Evolutionary conservation across 495 filamentous ascomycete genomes (phyloP).

Genomic region (Trichocladium uniseriatum): DNA sequence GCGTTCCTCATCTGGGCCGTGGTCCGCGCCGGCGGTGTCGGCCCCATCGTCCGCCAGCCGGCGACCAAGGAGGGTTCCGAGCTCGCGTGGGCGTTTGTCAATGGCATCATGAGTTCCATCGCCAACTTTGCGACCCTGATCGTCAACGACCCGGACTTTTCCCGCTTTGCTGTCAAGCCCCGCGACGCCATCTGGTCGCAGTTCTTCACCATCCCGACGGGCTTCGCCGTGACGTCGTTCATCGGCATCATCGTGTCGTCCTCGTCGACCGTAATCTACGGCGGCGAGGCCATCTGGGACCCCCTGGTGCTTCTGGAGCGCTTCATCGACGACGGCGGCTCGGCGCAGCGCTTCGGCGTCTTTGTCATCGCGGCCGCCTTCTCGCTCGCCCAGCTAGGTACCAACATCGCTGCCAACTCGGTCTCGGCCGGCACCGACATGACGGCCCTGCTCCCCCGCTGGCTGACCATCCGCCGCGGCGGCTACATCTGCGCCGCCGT

Average conservation of each 20-base stretch:
- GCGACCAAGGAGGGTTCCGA: slow-evolving; percentile 54
- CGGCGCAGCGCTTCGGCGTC: slow-evolving; percentile 73
- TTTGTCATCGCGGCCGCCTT: slow-evolving; percentile 82
- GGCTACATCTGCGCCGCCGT: slow-evolving; percentile 81
- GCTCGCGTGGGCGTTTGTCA: slow-evolving; percentile 73
- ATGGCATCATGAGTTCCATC: slow-evolving; percentile 78
- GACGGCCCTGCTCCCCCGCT: slow-evolving; percentile 82
- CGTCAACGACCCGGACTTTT: slow-evolving; percentile 82
- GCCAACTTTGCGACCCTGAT: slow-evolving; percentile 89
- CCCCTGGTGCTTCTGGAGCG: slow-evolving; percentile 64
- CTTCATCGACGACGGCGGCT: slow-evolving; percentile 67
- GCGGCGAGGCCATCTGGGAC: slow-evolving; percentile 71
- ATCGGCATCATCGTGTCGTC: slow-evolving; percentile 93
- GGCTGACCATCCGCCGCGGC: slow-evolving; percentile 79
- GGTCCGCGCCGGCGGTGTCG: slow-evolving; percentile 71
- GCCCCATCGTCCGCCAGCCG: slow-evolving; percentile 72
- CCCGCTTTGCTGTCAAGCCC: slow-evolving; percentile 75
- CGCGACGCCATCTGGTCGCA: slow-evolving; percentile 84
- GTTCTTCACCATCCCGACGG: slow-evolving; percentile 73
- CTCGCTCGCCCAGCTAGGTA: slow-evolving; percentile 78
- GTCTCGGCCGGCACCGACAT: slow-evolving; percentile 86
- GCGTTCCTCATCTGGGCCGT: slow-evolving; percentile 90
- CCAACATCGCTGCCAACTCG: slow-evolving; percentile 89
- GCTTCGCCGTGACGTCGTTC: slow-evolving; percentile 83
- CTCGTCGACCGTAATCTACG: slow-evolving; percentile 68